Evolutionary conservation across 1,139 yeast species (phyloP).

Genomic region (Wickerhamiella infanticola): DNA sequence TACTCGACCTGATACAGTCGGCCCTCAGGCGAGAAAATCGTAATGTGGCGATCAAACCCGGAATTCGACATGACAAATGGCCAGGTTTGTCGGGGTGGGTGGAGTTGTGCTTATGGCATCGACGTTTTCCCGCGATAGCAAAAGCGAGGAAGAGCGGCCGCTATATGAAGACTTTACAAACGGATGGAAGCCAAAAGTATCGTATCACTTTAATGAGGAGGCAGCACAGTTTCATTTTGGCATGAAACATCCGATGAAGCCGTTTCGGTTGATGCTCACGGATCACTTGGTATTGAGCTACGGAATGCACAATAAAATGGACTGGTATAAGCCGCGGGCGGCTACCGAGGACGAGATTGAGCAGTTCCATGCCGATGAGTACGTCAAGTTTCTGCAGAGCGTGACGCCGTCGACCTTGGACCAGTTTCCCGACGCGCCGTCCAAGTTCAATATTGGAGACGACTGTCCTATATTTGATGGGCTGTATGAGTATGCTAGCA

Average conservation of each 20-base stretch:
- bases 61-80: constrained; percentile 27
- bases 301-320: constrained; percentile 81
- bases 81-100: neutral
- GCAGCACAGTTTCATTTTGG: constrained; percentile 79
- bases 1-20: constrained; percentile 90
- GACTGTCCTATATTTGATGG: constrained; percentile 98
- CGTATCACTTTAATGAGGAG: constrained; percentile 78
- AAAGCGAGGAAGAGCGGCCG: constrained; percentile 33
- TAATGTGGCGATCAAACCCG: constrained; percentile 96
- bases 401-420: constrained; percentile 71
- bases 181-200: constrained; percentile 34
- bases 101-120: neutral
- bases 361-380: constrained; percentile 79
- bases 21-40: constrained; percentile 97
- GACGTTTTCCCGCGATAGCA: constrained; percentile 8
- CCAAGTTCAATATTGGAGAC: constrained; percentile 85
- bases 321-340: constrained; percentile 62
- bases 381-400: constrained; percentile 56
- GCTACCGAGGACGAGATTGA: constrained; percentile 70
- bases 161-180: constrained; percentile 31
- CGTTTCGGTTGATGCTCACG: constrained; percentile 85
- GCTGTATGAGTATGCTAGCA: constrained; percentile 68
- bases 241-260: constrained; percentile 93
- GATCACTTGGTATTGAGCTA: constrained; percentile 81
- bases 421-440: constrained; percentile 42